Evolutionary conservation across 176 grass and related monocot species (phyloP).

Genomic region (Chloris gayana): DNA sequence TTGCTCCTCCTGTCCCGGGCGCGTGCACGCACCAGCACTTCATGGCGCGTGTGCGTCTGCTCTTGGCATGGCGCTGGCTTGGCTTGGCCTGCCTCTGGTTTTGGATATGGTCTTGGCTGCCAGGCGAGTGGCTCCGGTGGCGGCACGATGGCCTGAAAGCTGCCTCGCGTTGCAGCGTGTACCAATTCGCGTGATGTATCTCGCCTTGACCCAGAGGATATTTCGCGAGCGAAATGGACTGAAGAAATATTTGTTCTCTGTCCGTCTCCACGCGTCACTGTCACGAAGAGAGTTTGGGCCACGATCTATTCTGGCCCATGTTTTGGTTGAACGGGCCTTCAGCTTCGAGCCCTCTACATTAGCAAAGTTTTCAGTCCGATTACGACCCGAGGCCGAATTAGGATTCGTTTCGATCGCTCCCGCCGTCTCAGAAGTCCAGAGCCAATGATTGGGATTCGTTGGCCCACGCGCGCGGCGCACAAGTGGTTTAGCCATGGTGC

Average conservation of each 20-base stretch:
- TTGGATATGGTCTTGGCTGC: slow-evolving; percentile 41
- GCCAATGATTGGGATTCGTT: no score
- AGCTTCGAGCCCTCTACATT: neutral
- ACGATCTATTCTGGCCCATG: neutral
- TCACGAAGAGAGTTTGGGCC: neutral
- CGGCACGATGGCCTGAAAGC: slow-evolving; percentile 32
- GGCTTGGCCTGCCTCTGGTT: slow-evolving; percentile 34
- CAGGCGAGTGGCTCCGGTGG: slow-evolving; percentile 24
- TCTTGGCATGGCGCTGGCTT: neutral
- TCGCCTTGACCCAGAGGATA: neutral
- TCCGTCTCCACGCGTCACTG: no score
- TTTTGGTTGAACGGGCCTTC: neutral
- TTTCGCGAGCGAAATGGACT: neutral
- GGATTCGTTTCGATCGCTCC: no score
- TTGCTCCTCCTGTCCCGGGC: slow-evolving; percentile 42
- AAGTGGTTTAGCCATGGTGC: no score
- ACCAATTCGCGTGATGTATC: neutral
- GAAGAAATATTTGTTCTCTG: neutral
- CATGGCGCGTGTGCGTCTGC: slow-evolving; percentile 8
- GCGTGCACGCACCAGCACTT: slow-evolving; percentile 44
- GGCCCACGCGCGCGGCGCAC: no score
- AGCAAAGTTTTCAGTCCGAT: neutral
- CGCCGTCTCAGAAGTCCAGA: no score
- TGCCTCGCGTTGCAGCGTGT: neutral
- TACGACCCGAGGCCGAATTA: no score